Conservation (phyloP, 768 basidiomycete species). For the Lactarius evosmus region DNA sequence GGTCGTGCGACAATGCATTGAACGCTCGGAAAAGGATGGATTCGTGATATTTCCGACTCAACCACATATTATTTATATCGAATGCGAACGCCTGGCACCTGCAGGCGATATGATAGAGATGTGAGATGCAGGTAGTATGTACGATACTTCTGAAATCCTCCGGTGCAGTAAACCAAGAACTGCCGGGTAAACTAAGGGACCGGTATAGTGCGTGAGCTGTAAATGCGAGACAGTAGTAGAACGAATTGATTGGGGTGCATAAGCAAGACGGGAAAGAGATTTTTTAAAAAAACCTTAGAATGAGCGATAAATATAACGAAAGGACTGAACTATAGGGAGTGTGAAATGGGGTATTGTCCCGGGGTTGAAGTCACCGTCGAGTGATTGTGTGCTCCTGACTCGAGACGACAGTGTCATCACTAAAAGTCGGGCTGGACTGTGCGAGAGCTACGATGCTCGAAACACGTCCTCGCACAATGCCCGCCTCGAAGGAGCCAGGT, state of each 20-base stretch:
- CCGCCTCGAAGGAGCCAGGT: constrained; percentile 34
- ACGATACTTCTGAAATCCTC: neutral
- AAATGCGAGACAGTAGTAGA: constrained; percentile 2
- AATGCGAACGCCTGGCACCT: neutral
- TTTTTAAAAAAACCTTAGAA: constrained; percentile 18
- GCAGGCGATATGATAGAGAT: constrained; percentile 15
- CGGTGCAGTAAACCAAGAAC: constrained; percentile 13
- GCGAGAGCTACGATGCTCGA: constrained; percentile 44
- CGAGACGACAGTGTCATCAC: constrained; percentile 39
- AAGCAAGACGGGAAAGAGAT: neutral
- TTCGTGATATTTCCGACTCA: neutral
- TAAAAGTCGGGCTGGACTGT: constrained; percentile 40
- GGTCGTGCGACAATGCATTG: constrained; percentile 73
- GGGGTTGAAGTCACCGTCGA: constrained; percentile 5
- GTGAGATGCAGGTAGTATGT: constrained; percentile 23
- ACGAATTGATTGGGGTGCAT: constrained; percentile 7
- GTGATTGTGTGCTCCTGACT: neutral
- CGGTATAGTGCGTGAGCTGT: constrained; percentile 15
- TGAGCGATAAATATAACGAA: constrained; percentile 25
- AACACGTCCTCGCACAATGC: constrained; percentile 50
- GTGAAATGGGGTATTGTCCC: neutral
- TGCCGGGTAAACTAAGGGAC: constrained; percentile 3
- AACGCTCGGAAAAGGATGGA: constrained; percentile 47
- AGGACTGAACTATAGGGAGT: neutral
- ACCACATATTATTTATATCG: neutral